Percentiles rank a stretch among this genome's conserved stretches.
phyloP scores from a whole-genome alignment of 768 basidiomycete species.

The Trametes cubensis region DNA sequence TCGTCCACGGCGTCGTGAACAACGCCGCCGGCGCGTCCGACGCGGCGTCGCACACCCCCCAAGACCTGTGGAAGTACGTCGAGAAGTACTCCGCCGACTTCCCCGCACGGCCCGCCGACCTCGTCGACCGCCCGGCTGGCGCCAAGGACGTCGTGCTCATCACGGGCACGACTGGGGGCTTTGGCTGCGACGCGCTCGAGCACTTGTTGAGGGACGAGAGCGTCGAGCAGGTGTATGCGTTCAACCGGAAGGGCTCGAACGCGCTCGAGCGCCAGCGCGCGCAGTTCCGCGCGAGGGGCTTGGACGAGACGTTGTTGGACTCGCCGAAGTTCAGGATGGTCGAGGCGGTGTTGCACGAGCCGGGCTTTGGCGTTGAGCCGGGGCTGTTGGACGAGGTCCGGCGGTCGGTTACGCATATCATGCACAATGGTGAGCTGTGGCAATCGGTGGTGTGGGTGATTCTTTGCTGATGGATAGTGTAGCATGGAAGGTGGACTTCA shows the following conservation, averaged over 20 bases:
- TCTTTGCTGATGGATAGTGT: neutral
- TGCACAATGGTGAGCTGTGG: slow-evolving; percentile 39
- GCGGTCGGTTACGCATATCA: slow-evolving; percentile 39
- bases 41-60: slow-evolving; percentile 19
- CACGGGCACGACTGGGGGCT: slow-evolving; percentile 37
- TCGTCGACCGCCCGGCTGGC: slow-evolving; percentile 12
- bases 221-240: slow-evolving; percentile 29
- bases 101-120: slow-evolving; percentile 19
- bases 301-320: slow-evolving; percentile 33
- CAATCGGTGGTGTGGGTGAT: neutral
- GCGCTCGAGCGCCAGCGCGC: slow-evolving; percentile 33
- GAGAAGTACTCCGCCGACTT: slow-evolving; percentile 38
- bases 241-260: slow-evolving; percentile 28
- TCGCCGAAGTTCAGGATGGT: slow-evolving; percentile 38
- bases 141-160: slow-evolving; percentile 31
- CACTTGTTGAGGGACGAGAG: slow-evolving; percentile 21
- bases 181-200: slow-evolving; percentile 33
- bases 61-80: slow-evolving; percentile 36
- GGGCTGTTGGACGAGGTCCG: slow-evolving; percentile 35
- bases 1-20: slow-evolving; percentile 5
- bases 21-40: slow-evolving; percentile 18
- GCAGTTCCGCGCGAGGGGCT: slow-evolving; percentile 35
- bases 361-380: slow-evolving; percentile 33
- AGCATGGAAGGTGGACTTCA: slow-evolving; percentile 44
- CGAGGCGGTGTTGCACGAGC: slow-evolving; percentile 33